A percentile compares a stretch with the other conserved stretches of the same genome.
Conservation (phyloP, 2,329 filamentous ascomycete genomes). For the Orbilia blumenaviensis region DNA sequence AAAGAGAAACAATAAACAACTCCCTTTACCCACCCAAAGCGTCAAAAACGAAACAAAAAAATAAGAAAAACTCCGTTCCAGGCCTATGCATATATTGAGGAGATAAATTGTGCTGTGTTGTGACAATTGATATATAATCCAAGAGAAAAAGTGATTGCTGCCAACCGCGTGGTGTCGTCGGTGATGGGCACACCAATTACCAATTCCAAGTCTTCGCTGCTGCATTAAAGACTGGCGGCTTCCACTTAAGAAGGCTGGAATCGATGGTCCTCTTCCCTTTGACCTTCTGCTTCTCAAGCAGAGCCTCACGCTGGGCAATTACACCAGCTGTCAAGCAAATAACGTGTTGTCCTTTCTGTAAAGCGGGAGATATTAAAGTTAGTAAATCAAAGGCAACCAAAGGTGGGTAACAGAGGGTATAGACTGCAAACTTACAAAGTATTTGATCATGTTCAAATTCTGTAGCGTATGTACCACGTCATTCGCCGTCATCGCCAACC, state of each 20-base stretch:
- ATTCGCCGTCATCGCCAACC: slow-evolving; percentile 93
- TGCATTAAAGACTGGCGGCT: slow-evolving; percentile 91
- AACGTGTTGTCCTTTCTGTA: slow-evolving; percentile 87
- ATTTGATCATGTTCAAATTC: slow-evolving; percentile 92
- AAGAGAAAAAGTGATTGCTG: background rate
- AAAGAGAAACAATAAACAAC: background rate
- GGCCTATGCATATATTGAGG: background rate
- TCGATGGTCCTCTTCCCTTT: slow-evolving; percentile 83
- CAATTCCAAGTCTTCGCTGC: slow-evolving; percentile 94
- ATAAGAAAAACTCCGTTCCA: background rate
- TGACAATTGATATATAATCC: background rate
- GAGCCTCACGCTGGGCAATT: slow-evolving; percentile 73
- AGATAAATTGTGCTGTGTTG: background rate
- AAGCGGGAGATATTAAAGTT: background rate
- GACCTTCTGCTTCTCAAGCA: slow-evolving; percentile 79
- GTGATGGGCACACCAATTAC: too few species aligned
- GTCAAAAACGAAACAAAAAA: background rate
- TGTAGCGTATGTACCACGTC: slow-evolving; percentile 96
- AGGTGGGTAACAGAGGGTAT: background rate
- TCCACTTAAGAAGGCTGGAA: slow-evolving; percentile 84
- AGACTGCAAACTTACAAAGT: slow-evolving; percentile 69
- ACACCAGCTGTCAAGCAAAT: slow-evolving; percentile 89
- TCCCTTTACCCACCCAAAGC: background rate
- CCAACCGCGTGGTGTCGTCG: too few species aligned
- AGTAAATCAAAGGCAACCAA: background rate